These are phyloP conservation scores for Venturia nashicola DNA, from an alignment of 2,329 filamentous ascomycete genomes.

Conservation along the genomic window DNA sequence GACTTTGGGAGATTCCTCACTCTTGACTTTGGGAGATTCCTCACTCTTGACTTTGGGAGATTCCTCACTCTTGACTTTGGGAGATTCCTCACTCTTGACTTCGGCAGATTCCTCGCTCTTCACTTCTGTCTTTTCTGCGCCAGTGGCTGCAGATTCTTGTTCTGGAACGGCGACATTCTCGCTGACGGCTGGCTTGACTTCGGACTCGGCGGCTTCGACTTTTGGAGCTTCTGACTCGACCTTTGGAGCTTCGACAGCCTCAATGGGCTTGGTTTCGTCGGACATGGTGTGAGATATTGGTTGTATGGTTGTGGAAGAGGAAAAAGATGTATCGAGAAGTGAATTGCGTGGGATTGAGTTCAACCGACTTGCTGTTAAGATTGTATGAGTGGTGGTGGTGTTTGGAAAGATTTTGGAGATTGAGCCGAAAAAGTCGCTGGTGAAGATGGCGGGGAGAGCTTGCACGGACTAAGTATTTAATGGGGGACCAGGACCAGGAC, in stretches of 20 bases:
- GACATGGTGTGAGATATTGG: background rate
- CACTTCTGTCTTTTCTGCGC: background rate
- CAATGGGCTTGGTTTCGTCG: conserved; percentile 4
- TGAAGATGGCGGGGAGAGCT: conserved; percentile 4
- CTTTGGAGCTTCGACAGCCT: background rate
- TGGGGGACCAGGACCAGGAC: too few species aligned
- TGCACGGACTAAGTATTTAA: background rate
- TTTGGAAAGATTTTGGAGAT: background rate
- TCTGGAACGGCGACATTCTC: background rate
- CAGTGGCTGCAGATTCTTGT: background rate
- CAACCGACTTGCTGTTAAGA: background rate
- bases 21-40: background rate
- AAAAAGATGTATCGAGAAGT: background rate
- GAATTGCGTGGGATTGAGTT: background rate
- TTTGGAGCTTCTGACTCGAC: conserved; percentile 10
- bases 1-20: background rate
- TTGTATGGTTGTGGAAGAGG: background rate
- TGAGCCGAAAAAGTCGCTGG: background rate
- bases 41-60: background rate
- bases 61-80: background rate
- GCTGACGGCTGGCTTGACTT: background rate
- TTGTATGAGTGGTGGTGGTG: background rate
- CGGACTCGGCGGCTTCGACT: conserved; percentile 9
- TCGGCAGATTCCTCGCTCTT: background rate
- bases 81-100: background rate